These are phyloP conservation scores for Erythrophleum ivorense DNA, from an alignment of 331 rosid genomes.

Conservation along the genomic window DNA sequence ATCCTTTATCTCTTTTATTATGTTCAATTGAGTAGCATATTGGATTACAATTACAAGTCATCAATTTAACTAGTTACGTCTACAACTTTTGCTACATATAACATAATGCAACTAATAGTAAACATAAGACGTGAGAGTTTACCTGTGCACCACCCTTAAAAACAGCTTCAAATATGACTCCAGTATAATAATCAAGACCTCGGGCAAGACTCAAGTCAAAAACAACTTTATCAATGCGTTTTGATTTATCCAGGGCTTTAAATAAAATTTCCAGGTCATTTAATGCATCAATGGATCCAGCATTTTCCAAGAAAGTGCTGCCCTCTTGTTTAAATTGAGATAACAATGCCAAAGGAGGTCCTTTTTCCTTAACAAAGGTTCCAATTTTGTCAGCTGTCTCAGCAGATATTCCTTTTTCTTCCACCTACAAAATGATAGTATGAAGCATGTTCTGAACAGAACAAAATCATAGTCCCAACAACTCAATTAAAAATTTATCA, in stretches of 20 bases:
- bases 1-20: background rate
- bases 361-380: conserved; percentile 77
- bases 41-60: conserved; percentile 7
- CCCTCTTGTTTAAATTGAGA: conserved; percentile 71
- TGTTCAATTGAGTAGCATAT: background rate
- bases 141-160: conserved; percentile 92
- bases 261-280: conserved; percentile 82
- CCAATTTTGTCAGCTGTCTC: conserved; percentile 87
- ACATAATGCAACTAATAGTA: conserved; percentile 3
- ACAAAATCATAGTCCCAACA: conserved; percentile 4
- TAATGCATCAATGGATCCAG: conserved; percentile 68
- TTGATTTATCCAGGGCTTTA: conserved; percentile 73
- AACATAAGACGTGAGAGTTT: conserved; percentile 35
- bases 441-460: conserved; percentile 29
- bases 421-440: conserved; percentile 66
- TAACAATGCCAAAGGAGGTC: conserved; percentile 74
- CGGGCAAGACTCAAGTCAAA: conserved; percentile 98
- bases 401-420: conserved; percentile 79
- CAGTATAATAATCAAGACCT: conserved; percentile 96
- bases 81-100: background rate
- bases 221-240: conserved; percentile 70
- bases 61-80: conserved; percentile 21
- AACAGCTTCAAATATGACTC: conserved; percentile 91
- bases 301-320: conserved; percentile 63
- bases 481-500: background rate